phyloP scores from a whole-genome alignment of 495 filamentous ascomycete species.

The Lasiosphaeriaceae sp. region DNA sequence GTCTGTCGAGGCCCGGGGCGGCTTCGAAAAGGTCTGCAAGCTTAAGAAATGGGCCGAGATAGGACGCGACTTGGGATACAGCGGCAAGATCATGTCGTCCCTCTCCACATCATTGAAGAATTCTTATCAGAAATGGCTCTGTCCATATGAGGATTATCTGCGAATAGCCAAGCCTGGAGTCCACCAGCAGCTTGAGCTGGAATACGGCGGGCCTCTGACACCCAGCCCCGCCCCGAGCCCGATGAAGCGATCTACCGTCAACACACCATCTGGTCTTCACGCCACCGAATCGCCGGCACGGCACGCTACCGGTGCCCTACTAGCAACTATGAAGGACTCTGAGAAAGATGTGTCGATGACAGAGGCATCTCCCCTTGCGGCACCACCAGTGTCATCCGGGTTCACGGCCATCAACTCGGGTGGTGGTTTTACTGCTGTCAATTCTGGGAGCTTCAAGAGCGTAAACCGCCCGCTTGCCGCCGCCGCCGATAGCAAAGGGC shows the following conservation, averaged over 20 bases:
- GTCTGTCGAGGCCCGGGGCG: conserved; percentile 87
- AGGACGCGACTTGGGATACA: conserved; percentile 93
- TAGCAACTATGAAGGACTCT: conserved; percentile 55
- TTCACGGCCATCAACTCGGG: conserved; percentile 68
- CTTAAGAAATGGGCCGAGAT: conserved; percentile 99
- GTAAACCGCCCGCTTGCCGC: conserved; percentile 53
- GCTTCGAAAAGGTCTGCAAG: conserved; percentile 95
- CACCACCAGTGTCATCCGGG: conserved; percentile 51
- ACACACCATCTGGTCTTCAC: conserved; percentile 62
- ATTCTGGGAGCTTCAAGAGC: conserved; percentile 67
- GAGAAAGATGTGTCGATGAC: conserved; percentile 51
- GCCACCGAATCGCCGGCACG: conserved; percentile 71
- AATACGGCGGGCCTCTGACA: conserved; percentile 89
- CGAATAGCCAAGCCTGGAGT: conserved; percentile 92
- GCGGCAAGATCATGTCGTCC: conserved; percentile 99
- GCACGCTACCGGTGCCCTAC: conserved; percentile 62
- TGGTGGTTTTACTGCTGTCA: conserved; percentile 42
- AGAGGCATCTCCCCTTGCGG: conserved; percentile 46
- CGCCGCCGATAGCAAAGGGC: conserved; percentile 30
- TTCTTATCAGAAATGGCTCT: conserved; percentile 92
- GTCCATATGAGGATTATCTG: conserved; percentile 95
- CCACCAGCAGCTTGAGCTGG: conserved; percentile 87
- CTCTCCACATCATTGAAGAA: conserved; percentile 98
- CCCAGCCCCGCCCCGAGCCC: conserved; percentile 88
- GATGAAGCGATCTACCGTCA: conserved; percentile 69